These are phyloP conservation scores for Protea cynaroides DNA, from an alignment of 164 flowering plant genomes.

Conservation along the genomic window DNA sequence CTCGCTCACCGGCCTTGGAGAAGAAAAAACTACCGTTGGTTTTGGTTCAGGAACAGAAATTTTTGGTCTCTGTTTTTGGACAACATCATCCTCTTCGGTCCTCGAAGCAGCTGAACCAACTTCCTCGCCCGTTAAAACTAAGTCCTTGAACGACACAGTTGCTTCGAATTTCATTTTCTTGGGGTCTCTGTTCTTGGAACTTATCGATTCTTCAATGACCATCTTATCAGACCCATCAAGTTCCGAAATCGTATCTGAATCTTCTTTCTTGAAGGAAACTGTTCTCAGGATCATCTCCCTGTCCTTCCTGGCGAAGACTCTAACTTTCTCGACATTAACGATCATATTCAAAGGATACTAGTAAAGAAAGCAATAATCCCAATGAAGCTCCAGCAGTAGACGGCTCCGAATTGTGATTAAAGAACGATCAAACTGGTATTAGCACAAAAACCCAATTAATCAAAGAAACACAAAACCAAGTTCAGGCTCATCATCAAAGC, in stretches of 20 bases:
- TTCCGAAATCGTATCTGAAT: slow-evolving; percentile 13
- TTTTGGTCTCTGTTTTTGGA: neutral
- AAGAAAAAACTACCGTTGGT: slow-evolving; percentile 14
- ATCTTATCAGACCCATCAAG: slow-evolving; percentile 15
- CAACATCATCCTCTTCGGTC: slow-evolving; percentile 3
- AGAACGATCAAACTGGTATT: slow-evolving; percentile 9
- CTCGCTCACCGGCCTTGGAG: slow-evolving; percentile 31
- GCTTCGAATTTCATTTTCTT: slow-evolving; percentile 15
- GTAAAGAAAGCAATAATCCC: slow-evolving; percentile 42
- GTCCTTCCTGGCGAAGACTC: slow-evolving; percentile 18
- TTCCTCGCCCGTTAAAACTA: slow-evolving; percentile 3
- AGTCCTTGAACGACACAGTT: slow-evolving; percentile 23
- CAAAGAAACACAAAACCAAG: neutral
- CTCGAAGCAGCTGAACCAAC: neutral
- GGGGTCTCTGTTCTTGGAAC: slow-evolving; percentile 34
- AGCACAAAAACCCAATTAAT: neutral
- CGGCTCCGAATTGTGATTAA: neutral
- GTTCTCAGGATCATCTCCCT: slow-evolving; percentile 24
- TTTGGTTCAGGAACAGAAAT: slow-evolving; percentile 10
- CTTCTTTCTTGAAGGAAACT: slow-evolving; percentile 27
- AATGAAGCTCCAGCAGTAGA: slow-evolving; percentile 13
- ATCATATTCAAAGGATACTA: slow-evolving; percentile 29
- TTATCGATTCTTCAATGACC: slow-evolving; percentile 21
- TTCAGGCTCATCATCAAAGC: neutral
- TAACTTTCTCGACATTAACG: slow-evolving; percentile 16